Evolutionary conservation across 2,329 filamentous ascomycete species (phyloP), one percentile per base, ranked within the genome.

Genomic region (Zymoseptoria brevis): DNA sequence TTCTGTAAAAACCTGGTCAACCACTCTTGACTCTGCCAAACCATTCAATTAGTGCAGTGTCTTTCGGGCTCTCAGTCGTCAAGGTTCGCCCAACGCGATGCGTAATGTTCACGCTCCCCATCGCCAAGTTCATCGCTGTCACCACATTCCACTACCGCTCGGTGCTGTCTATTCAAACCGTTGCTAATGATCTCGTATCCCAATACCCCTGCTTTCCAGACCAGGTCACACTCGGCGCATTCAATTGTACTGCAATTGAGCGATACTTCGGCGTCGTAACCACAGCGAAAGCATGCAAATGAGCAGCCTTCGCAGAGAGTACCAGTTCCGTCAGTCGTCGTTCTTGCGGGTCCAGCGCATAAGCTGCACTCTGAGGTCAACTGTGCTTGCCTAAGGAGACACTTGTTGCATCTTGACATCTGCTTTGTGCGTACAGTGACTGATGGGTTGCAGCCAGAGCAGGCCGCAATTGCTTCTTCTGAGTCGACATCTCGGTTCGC

Each of bases 241-340:
- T 53, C 54, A 0, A 77, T 57, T 1, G 5, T 61, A 0, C 62
- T 63, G 0, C 64, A 54, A 6, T 60, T 57, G 1, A 64, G 53
- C 0, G 60, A 60, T 2, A 75, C 53, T 1, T 52, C 35, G 6
- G 64, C 70, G 16, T 54, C 3, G 48, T 58, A 50, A 1, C 71
- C 72, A 56, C 77, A 79, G 1, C 76, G 68, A 56, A 78, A 74
- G 61, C 77, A 79, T 1, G 69, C 61, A 58, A 79, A 79, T 2
- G 65, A 66, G 63, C 76, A 78, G 22, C 69, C 69, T 62, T 78
- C 76, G 59, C 77, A 79, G 4, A 74, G 58, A 3, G 60, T 58
- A 30, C 52, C 59, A 21, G 19, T 35, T 9, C 51, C 26, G 11
- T 61, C 58, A 11, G 58, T 61, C 50, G 57, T 50, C 16, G 60